Evolutionary conservation across 768 basidiomycete species (phyloP), one percentile per base, ranked within the genome.

Genomic region (Hysterangium stoloniferum): DNA sequence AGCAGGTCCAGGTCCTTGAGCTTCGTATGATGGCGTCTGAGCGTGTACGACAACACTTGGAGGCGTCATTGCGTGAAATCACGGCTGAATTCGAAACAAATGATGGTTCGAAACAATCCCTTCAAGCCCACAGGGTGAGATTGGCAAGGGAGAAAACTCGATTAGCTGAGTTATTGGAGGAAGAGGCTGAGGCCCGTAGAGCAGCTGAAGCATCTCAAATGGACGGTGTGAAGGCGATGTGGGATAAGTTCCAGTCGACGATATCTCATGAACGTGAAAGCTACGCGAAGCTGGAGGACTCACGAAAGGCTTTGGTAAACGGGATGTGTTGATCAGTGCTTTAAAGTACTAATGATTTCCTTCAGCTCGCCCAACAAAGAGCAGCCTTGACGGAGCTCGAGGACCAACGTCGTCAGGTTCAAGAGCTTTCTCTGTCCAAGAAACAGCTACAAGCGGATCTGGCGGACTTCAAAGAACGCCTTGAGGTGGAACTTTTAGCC

Each of bases 21-120:
- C 68, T 84, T 38, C 78, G 79, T 59, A 82, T 85, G 71, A 75
- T 72, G 1, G 79, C 80, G 8, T 84, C 82, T 0, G 77, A 80
- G 22, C 76, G 82, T 20, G 78, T 85, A 49, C 68, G 82, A 25
- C 77, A 74, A 38, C 81, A 85, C 57, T 68, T 85, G 8, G 80
- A 84, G 57, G 67, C 67, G 4, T 76, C 79, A 1, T 62, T 85
- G 31, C 73, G 73, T 4, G 80, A 81, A 27, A 68, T 84, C 57
- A 78, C 76, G 3, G 68, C 72, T 15, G 79, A 83, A 48, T 65
- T 84, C 32, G 80, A 83, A 58, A 77, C 71, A 46, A 78, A 71
- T 54, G 81, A 84, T 55, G 82, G 79, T 4, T 82, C 82, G 1
- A 80, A 77, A 57, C 75, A 80, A 56, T 82, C 74, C 43, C 60